A percentile compares a stretch with the other conserved stretches of the same genome.
Evolutionary conservation across 169 alveolate genomes (phyloP).

Genomic region (Condylostoma magnum): DNA sequence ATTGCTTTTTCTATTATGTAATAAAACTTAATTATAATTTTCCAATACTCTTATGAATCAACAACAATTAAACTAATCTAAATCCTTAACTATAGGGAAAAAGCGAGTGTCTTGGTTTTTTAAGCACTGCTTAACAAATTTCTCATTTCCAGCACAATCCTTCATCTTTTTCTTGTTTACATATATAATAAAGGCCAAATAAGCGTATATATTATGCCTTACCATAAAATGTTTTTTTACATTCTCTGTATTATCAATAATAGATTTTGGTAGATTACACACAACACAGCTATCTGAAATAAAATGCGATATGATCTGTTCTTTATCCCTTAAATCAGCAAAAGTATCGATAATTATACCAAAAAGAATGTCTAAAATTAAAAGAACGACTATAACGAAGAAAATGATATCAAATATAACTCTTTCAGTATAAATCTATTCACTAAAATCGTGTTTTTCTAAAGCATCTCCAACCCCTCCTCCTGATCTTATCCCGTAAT

Average conservation of each 20-base stretch:
- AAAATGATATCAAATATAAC: slow-evolving; percentile 24
- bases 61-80: too few species aligned
- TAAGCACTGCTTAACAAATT: slow-evolving; percentile 31
- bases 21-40: too few species aligned
- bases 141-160: slow-evolving; percentile 52
- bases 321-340: slow-evolving; percentile 67
- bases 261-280: too few species aligned
- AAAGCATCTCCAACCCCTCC: slow-evolving; percentile 78
- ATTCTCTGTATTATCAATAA: slow-evolving; percentile 18
- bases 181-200: slow-evolving; percentile 41
- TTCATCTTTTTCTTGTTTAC: slow-evolving; percentile 31
- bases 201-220: slow-evolving; percentile 44
- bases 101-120: slow-evolving; percentile 47
- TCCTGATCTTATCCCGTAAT: slow-evolving; percentile 71
- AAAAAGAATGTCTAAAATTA: slow-evolving; percentile 43
- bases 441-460: neutral
- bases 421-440: neutral
- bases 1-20: too few species aligned
- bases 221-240: slow-evolving; percentile 28
- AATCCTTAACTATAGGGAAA: too few species aligned
- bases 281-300: too few species aligned
- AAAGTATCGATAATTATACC: slow-evolving; percentile 80
- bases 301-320: too few species aligned
- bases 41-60: too few species aligned
- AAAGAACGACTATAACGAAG: slow-evolving; percentile 26